Evolutionary conservation across 2,329 filamentous ascomycete species (phyloP), one percentile per base, ranked within the genome.

Genomic region (Fusarium coffeatum): DNA sequence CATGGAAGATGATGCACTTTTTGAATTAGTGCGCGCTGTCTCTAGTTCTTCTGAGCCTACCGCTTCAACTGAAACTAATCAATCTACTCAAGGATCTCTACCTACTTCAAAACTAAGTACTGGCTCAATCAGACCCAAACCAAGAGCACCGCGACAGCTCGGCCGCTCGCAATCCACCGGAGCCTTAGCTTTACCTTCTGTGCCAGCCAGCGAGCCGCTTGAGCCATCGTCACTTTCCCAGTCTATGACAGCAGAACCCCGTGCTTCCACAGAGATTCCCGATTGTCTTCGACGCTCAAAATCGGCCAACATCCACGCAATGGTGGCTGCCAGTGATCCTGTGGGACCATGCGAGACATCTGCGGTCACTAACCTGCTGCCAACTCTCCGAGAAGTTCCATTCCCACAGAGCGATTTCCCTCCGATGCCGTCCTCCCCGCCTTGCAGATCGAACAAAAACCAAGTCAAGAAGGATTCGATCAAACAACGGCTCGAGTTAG

Each of bases 391-490:
- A 2, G 81, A 83, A 61, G 78, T 80, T 13, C 72, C 78, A 1
- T 81, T 80, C 53, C 81, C 84, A 11, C 79, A 82, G 11, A 85
- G 82, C 63, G 85, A 88, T 28, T 69, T 74, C 16, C 76, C 77
- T 8, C 69, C 77, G 6, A 76, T 77, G n/a, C 80, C 80, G 6
- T 82, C 81, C 6, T 81, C 81, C 1, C 77, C 77, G 1, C 76
- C 85, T 79, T 71, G 83, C 79, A 78, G 87, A 80, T 80, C 87
- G 78, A 83, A 90, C 85, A 87, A 92, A 85, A 85, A 91, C 82
- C 79, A 83, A 23, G 86, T 89, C 5, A 89, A 89, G 74, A 92
- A 92, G 70, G 82, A 86, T 46, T 82, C 86, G 4, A 89, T 89
- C 70, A 86, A 85, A 74, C 85, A 89, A 66, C 85, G 85, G 43